A percentile compares a stretch with the other conserved stretches of the same genome.
phyloP scores from a whole-genome alignment of 768 basidiomycete genomes.

The Serpula lacrymans region DNA sequence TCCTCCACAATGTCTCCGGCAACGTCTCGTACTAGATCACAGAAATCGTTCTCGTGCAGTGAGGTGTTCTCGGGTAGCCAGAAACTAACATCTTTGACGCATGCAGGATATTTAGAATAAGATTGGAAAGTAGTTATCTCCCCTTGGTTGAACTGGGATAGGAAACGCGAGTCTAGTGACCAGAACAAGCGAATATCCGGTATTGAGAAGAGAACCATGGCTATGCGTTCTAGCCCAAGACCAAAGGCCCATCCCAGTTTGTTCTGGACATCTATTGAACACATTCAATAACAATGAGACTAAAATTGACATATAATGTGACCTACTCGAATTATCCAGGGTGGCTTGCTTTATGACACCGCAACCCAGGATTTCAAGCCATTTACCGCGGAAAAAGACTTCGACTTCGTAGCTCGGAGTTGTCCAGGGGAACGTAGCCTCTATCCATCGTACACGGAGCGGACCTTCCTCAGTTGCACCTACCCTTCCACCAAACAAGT shows the following conservation, averaged over 20 bases:
- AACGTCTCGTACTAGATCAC: constrained; percentile 88
- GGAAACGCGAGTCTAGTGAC: constrained; percentile 86
- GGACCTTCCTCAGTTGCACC: constrained; percentile 59
- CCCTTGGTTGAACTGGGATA: constrained; percentile 77
- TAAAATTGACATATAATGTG: not conserved
- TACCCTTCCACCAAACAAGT: constrained; percentile 67
- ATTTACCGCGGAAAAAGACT: constrained; percentile 92
- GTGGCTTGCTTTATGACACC: constrained; percentile 91
- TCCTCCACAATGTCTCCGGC: constrained; percentile 92
- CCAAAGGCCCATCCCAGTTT: constrained; percentile 99
- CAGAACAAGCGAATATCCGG: constrained; percentile 99
- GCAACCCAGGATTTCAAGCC: constrained; percentile 94
- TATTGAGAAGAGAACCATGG: constrained; percentile 95
- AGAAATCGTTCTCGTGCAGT: constrained; percentile 96
- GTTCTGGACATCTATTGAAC: constrained; percentile 59
- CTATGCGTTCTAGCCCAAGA: constrained; percentile 93
- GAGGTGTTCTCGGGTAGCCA: constrained; percentile 63
- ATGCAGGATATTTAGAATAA: constrained; percentile 90
- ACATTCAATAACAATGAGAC: constrained; percentile 9
- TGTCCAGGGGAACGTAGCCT: constrained; percentile 97
- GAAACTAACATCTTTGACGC: constrained; percentile 94
- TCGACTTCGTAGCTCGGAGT: constrained; percentile 98
- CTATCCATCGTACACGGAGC: constrained; percentile 91
- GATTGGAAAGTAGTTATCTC: constrained; percentile 81
- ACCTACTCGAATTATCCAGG: constrained; percentile 80